A percentile compares a stretch with the other conserved stretches of the same genome.
phyloP scores from a whole-genome alignment of 371 early-diverging fungal species.

The Apophysomyces variabilis region DNA sequence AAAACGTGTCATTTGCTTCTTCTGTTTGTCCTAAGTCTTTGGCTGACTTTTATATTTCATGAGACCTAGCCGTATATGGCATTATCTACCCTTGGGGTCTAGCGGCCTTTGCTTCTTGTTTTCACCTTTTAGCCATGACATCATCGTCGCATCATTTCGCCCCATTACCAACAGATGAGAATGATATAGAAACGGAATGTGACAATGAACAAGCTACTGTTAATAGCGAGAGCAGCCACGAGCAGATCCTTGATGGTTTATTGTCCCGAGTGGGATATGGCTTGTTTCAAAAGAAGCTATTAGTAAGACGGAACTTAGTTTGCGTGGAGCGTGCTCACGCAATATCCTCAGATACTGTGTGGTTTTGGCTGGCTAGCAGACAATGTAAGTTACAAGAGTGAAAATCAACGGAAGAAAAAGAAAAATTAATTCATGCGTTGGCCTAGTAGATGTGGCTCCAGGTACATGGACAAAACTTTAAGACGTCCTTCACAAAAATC shows the following conservation, averaged over 20 bases:
- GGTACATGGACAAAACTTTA: conserved; percentile 41
- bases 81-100: neutral
- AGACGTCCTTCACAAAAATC: neutral
- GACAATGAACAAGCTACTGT: neutral
- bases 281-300: conserved; percentile 74
- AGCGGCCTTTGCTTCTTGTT: neutral
- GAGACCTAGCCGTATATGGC: too few relatives aligned
- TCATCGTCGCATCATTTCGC: conserved; percentile 19
- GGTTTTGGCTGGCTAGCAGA: conserved; percentile 89
- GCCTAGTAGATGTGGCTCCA: conserved; percentile 68
- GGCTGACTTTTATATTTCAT: too few relatives aligned
- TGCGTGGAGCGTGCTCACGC: conserved; percentile 11
- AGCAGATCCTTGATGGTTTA: conserved; percentile 59
- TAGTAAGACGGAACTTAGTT: conserved; percentile 47
- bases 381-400: conserved; percentile 60
- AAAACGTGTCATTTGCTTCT: too few relatives aligned
- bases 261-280: conserved; percentile 78
- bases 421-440: neutral
- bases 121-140: conserved; percentile 8
- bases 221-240: conserved; percentile 21
- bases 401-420: conserved; percentile 2
- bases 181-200: conserved; percentile 1
- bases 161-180: conserved; percentile 18
- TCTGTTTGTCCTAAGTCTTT: too few relatives aligned
- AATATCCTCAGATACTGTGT: conserved; percentile 60